Evolutionary conservation across 495 filamentous ascomycete species (phyloP), one percentile per base, ranked within the genome.

Genomic region (Rostrohypoxylon terebratum): DNA sequence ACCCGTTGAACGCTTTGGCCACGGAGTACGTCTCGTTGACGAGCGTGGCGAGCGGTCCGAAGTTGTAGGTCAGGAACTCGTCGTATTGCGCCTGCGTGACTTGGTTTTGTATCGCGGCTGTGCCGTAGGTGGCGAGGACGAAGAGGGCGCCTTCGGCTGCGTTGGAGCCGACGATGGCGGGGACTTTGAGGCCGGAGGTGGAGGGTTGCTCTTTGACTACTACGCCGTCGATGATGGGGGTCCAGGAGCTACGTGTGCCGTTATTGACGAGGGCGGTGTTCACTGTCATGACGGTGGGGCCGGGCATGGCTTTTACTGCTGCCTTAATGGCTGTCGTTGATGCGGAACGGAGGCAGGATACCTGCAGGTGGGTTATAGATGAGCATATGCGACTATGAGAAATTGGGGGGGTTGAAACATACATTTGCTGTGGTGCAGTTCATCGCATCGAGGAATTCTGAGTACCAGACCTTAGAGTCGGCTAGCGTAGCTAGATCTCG

Each of bases 1-100:
- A 66, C 28, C 73, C 71, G 53, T 71, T 71, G 63, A 71, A 71
- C 14, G 66, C 73, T 2, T 31, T 33, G n/a, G 76, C 71, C 10
- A 79, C 59, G 1, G 79, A 77, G 71, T 79, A 82, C 10, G 78
- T 76, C 51, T 77, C 67, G 18, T 72, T 75, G n/a, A 82, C 72
- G 45, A 66, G 42, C 13, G 50, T 25, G 18, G 81, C 80, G 10
- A 76, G 63, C 4, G 71, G 45, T 2, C 80, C 80, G 55, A 80
- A 82, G 69, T 79, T 79, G 33, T 62, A 55, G 10, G 38, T 42
- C 0, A 81, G 73, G 65, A 80, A 81, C 16, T 69, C 51, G 16
- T 76, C 69, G 34, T 74, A 74, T 18, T 65, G 51, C 11, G 71
- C 14, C 18, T 64, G 36, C 6, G 60, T 57, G 33, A 74, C n/a